Evolutionary conservation across 176 grass and related monocot species (phyloP).

Genomic region (Avena eriantha): DNA sequence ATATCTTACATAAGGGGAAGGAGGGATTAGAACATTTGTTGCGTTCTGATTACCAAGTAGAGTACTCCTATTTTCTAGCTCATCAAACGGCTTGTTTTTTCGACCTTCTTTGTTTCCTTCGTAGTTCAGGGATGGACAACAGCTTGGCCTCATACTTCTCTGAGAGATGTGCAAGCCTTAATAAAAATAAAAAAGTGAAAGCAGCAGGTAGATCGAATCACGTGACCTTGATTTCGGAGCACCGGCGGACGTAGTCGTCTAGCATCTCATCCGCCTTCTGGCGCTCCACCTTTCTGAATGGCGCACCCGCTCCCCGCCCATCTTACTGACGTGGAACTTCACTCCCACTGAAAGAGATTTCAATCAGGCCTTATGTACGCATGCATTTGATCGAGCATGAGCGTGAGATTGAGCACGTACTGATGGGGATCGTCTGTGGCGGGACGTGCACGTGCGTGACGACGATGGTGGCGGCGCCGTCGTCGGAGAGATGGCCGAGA

Average conservation of each 20-base stretch:
- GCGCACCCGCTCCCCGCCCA: slow-evolving; percentile 46
- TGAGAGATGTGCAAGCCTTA: too few relatives aligned
- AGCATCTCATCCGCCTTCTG: slow-evolving; percentile 53
- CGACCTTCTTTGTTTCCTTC: too few relatives aligned
- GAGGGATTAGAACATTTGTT: too few relatives aligned
- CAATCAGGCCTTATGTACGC: background rate
- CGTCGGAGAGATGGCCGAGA: background rate
- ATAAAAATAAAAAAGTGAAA: too few relatives aligned
- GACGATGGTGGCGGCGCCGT: slow-evolving; percentile 43
- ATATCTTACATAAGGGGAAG: too few relatives aligned
- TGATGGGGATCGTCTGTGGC: slow-evolving; percentile 52
- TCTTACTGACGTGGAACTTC: slow-evolving; percentile 56
- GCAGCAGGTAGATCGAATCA: too few relatives aligned
- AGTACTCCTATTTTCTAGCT: too few relatives aligned
- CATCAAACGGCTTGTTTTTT: too few relatives aligned
- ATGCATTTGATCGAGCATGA: background rate
- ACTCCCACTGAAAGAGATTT: slow-evolving; percentile 51
- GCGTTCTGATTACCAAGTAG: too few relatives aligned
- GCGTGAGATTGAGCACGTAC: slow-evolving; percentile 41
- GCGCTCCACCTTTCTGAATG: slow-evolving; percentile 55
- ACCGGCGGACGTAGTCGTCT: slow-evolving; percentile 45
- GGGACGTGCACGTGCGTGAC: slow-evolving; percentile 60
- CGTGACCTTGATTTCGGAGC: too few relatives aligned
- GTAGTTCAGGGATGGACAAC: too few relatives aligned
- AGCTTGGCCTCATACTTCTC: too few relatives aligned